These are phyloP conservation scores for Cucurbita argyrosperma DNA, from an alignment of 306 rosid species.

Conservation along the genomic window DNA sequence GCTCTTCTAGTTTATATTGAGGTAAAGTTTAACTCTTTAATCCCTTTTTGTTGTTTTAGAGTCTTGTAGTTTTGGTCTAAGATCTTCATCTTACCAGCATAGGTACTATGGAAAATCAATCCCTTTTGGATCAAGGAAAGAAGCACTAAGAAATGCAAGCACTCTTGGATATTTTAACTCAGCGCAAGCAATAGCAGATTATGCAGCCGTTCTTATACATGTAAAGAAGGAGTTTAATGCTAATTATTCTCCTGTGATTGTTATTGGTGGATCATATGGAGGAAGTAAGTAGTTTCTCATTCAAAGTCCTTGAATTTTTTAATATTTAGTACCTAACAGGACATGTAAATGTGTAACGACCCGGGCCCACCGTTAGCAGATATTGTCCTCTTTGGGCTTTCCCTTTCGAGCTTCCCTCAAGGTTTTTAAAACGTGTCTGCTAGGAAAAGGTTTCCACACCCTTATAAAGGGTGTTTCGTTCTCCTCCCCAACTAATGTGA, in stretches of 20 bases:
- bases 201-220: constrained; percentile 37
- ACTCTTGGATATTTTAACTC: constrained; percentile 61
- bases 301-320: neutral
- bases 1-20: constrained; percentile 55
- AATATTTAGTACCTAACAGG: neutral
- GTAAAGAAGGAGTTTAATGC: constrained; percentile 29
- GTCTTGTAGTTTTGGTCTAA: neutral
- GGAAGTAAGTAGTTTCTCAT: constrained; percentile 41
- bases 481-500: too few relatives aligned
- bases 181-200: constrained; percentile 73
- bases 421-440: too few relatives aligned
- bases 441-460: too few relatives aligned
- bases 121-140: constrained; percentile 52
- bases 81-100: constrained; percentile 20
- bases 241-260: constrained; percentile 38
- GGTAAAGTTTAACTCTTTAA: constrained; percentile 17
- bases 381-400: too few relatives aligned
- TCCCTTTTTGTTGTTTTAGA: neutral
- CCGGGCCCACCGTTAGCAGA: too few relatives aligned
- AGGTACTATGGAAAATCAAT: constrained; percentile 65
- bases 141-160: constrained; percentile 37
- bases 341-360: neutral
- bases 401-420: too few relatives aligned
- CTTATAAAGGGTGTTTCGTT: too few relatives aligned
- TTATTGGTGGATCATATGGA: constrained; percentile 75